phyloP scores from a whole-genome alignment of 2,329 filamentous ascomycete genomes.

The Tolypocladium tropicale region DNA sequence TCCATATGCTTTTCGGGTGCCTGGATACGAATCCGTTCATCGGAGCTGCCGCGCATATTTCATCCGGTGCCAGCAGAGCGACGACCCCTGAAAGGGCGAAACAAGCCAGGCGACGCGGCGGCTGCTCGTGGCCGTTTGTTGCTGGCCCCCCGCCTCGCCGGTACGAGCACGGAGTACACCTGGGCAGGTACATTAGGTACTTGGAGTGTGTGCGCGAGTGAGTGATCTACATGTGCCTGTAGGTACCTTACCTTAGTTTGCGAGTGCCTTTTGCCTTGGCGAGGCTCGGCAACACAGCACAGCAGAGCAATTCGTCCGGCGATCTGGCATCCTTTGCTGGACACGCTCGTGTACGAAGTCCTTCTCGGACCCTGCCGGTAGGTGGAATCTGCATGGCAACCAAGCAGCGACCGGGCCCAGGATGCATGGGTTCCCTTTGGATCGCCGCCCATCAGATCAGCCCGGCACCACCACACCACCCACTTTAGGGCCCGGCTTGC shows the following conservation, averaged over 20 bases:
- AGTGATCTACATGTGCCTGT: too few relatives aligned
- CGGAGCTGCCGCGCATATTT: neutral
- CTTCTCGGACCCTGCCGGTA: neutral
- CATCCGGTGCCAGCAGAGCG: neutral
- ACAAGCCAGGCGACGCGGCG: neutral
- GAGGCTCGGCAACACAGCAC: neutral
- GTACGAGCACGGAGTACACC: too few relatives aligned
- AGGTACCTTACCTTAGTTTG: too few relatives aligned
- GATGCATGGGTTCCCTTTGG: neutral
- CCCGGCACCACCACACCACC: neutral
- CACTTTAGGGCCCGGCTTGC: neutral
- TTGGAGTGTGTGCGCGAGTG: too few relatives aligned
- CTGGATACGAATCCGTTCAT: neutral
- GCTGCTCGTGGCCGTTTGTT: neutral
- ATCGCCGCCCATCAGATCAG: neutral
- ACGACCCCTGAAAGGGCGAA: slow-evolving; percentile 1
- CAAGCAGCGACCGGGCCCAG: neutral
- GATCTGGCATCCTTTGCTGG: neutral
- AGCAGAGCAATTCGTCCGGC: neutral
- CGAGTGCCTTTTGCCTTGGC: too few relatives aligned
- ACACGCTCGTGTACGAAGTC: neutral
- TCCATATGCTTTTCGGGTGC: neutral
- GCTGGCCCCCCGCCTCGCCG: neutral
- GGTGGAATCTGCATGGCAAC: neutral
- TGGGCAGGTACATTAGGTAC: too few relatives aligned